Evolutionary conservation across 192 early-diverging fungal genomes (phyloP).

Genomic region (Dissophora ornata): DNA sequence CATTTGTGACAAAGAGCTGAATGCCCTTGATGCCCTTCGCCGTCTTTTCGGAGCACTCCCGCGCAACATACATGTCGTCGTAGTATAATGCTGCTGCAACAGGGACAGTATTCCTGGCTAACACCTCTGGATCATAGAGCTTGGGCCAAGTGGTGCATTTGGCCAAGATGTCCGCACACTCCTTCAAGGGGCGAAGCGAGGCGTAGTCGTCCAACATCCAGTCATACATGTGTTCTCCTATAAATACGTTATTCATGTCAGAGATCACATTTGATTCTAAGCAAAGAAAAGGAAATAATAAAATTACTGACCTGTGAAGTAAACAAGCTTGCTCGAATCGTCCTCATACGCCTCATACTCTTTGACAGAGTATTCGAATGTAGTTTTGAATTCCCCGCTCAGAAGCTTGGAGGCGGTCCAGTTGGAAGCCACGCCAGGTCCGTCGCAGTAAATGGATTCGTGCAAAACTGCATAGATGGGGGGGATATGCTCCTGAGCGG

Average conservation of each 20-base stretch:
- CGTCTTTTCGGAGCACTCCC: conserved; percentile 67
- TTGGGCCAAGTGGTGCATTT: conserved; percentile 64
- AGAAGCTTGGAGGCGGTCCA: conserved; percentile 73
- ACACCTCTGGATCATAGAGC: conserved; percentile 64
- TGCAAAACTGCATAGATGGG: conserved; percentile 74
- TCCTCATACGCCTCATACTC: conserved; percentile 58
- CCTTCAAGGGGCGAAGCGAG: conserved; percentile 67
- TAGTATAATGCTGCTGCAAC: conserved; percentile 74
- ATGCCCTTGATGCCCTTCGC: conserved; percentile 64
- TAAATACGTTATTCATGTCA: too few species aligned
- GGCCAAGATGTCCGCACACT: conserved; percentile 67
- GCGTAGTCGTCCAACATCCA: conserved; percentile 81
- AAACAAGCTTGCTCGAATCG: conserved; percentile 59
- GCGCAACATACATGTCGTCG: conserved; percentile 80
- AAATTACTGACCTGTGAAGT: conserved; percentile 63
- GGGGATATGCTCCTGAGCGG: conserved; percentile 46
- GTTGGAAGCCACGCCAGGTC: conserved; percentile 57
- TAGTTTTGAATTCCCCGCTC: conserved; percentile 43
- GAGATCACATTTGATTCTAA: too few species aligned
- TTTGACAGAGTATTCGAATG: conserved; percentile 58
- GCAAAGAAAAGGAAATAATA: background rate
- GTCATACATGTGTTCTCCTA: conserved; percentile 73
- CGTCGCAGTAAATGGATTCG: conserved; percentile 75
- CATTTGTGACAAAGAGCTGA: conserved; percentile 75
- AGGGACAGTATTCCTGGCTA: conserved; percentile 61